These are phyloP conservation scores for Quercus wislizeni DNA, from an alignment of 306 rosid genomes.

Conservation along the genomic window DNA sequence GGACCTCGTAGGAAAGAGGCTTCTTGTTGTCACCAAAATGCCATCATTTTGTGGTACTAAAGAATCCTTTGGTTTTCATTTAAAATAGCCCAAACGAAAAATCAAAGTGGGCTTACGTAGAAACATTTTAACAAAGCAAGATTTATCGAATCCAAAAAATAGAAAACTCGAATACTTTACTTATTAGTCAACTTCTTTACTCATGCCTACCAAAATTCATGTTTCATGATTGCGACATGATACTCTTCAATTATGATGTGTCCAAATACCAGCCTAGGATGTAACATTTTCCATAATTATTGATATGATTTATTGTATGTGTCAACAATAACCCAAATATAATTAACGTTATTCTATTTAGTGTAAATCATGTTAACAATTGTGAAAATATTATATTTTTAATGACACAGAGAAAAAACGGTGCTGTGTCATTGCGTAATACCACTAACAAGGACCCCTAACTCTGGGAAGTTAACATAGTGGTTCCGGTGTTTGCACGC, in stretches of 20 bases:
- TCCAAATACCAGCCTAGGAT: too few species aligned
- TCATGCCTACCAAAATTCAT: neutral
- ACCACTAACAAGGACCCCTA: neutral
- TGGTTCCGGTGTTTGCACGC: neutral
- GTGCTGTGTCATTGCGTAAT: neutral
- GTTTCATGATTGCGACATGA: neutral
- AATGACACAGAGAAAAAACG: neutral
- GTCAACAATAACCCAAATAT: too few species aligned
- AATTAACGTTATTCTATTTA: too few species aligned
- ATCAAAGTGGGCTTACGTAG: conserved; percentile 30
- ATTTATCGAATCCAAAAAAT: neutral
- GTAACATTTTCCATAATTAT: too few species aligned
- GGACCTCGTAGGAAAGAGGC: conserved; percentile 31
- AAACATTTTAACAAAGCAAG: neutral
- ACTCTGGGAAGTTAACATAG: neutral
- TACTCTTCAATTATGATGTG: neutral
- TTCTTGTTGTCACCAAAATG: conserved; percentile 15
- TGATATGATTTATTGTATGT: too few species aligned
- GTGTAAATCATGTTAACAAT: too few species aligned
- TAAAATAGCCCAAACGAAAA: neutral
- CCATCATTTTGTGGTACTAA: neutral
- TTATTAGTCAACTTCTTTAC: neutral
- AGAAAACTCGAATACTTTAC: neutral
- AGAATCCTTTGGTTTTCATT: neutral
- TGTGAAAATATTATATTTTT: too few species aligned